Base-by-base conservation (phyloP, 2,329 filamentous ascomycete species). In the Botrytis pseudocinerea region DNA sequence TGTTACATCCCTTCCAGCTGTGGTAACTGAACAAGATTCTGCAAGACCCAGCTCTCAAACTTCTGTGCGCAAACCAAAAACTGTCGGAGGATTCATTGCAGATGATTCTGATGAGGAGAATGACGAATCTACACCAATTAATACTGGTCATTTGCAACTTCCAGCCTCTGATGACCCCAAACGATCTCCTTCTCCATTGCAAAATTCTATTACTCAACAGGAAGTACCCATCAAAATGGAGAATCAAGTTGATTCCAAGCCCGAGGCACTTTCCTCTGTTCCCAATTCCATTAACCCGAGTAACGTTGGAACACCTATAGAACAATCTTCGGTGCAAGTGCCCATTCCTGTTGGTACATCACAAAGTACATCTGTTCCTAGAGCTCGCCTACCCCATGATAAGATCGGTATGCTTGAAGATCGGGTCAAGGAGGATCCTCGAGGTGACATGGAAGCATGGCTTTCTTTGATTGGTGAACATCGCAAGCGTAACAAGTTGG, bases 361-460 rank as follows among this genome's bases (percentile, higher is more conserved):
- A 71, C 76, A 78, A 76, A 75, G 54, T 72, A 60, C 74, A 32
- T 77, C 78, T 74, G 48, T 77, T 38, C 78, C 80, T 38, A 81
- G 81, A 74, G 80, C 80, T 59, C 79, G 80, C 51, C 78, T 82
- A 66, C 80, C 80, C 44, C 79, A 82, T 78, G 80, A 82, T 71
- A 78, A 75, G 74, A 80, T 75, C 70, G 80, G 80, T 64, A 80
- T 81, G 71, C 87, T 98, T 80, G 95, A 99, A 85, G 93, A 96
- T 82, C 91, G 95, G 80, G 92, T 98, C 82, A 91, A 92, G 81
- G 93, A 98, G 80, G 96, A 99, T 80, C 93, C 95, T 25, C 92
- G 94, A 79, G 96, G 95, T 80, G 95, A 98, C 78, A 89, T 96
- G 82, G 93, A 96, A 81, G 94, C 95, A 46, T 99, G 96, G 96